Conservation (phyloP, 345 rosid species). For the Clarkia xantiana region DNA sequence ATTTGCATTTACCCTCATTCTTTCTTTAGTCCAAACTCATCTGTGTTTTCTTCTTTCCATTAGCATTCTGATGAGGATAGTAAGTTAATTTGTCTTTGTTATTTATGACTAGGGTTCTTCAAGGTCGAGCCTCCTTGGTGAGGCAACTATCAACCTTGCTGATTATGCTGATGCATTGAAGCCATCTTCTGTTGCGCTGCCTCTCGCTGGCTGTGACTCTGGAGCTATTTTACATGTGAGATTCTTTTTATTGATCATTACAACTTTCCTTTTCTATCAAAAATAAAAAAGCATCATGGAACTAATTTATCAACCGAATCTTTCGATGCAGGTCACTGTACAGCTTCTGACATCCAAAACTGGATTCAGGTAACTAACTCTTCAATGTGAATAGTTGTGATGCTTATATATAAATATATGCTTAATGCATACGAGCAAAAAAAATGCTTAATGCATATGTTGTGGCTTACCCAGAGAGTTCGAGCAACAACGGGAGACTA, state of each 20-base stretch:
- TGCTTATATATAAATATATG: too few relatives aligned
- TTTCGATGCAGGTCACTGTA: constrained; percentile 51
- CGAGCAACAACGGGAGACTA: constrained; percentile 89
- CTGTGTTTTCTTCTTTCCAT: neutral
- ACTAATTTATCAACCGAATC: constrained; percentile 1
- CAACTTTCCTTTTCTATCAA: constrained; percentile 6
- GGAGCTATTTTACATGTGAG: constrained; percentile 91
- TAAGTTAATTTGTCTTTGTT: constrained; percentile 8
- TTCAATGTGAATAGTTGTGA: too few relatives aligned
- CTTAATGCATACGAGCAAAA: neutral
- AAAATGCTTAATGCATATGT: neutral
- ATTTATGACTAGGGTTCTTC: constrained; percentile 63
- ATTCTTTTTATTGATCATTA: constrained; percentile 11
- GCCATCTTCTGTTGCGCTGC: constrained; percentile 49
- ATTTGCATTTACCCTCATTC: neutral
- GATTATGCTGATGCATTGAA: constrained; percentile 81
- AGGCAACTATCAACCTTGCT: constrained; percentile 81
- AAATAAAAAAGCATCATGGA: constrained; percentile 3
- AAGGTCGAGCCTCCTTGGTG: constrained; percentile 82
- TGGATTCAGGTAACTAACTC: constrained; percentile 60
- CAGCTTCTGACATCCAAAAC: constrained; percentile 96
- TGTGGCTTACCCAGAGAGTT: constrained; percentile 51
- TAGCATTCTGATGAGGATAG: neutral
- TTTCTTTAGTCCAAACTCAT: neutral
- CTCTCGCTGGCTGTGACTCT: constrained; percentile 78